phyloP scores from a whole-genome alignment of 805 yeast species.

The Tetrapisispora fleetii region DNA sequence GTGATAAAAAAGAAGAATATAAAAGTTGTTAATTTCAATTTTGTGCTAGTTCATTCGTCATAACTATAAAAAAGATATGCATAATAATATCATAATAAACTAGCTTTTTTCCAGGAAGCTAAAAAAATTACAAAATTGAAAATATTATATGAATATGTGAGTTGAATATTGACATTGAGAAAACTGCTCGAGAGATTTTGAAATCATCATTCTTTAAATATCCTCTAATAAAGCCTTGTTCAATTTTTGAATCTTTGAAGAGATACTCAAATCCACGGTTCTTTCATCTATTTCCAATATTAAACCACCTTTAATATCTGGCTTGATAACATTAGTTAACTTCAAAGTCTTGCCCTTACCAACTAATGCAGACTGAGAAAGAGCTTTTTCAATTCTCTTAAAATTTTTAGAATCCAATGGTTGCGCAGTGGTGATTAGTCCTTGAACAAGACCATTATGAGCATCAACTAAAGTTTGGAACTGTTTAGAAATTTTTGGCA shows the following conservation, averaged over 20 bases:
- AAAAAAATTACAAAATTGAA: neutral
- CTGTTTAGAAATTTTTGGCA: constrained; percentile 56
- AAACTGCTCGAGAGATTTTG: neutral
- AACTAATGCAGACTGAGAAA: constrained; percentile 68
- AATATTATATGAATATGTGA: neutral
- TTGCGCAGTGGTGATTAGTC: constrained; percentile 79
- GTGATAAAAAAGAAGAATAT: constrained; percentile 1
- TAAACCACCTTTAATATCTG: constrained; percentile 91
- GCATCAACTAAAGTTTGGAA: constrained; percentile 78
- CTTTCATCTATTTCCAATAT: constrained; percentile 93
- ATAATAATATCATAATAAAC: neutral
- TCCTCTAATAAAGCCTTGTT: constrained; percentile 84
- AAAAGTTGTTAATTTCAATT: neutral
- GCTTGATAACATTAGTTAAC: constrained; percentile 72
- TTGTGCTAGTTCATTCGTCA: neutral
- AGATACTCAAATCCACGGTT: constrained; percentile 87
- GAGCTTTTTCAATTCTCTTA: constrained; percentile 67
- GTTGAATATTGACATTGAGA: neutral
- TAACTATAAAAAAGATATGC: no score
- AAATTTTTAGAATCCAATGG: constrained; percentile 75
- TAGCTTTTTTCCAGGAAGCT: neutral
- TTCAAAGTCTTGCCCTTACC: constrained; percentile 81
- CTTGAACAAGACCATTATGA: constrained; percentile 84
- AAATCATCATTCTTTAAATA: constrained; percentile 39
- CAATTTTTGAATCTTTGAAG: constrained; percentile 75